Percentiles rank a stretch among this genome's conserved stretches.
These are phyloP conservation scores for Aphanomyces stellatus DNA, from an alignment of 352 stramenopile genomes.

Conservation along the genomic window DNA sequence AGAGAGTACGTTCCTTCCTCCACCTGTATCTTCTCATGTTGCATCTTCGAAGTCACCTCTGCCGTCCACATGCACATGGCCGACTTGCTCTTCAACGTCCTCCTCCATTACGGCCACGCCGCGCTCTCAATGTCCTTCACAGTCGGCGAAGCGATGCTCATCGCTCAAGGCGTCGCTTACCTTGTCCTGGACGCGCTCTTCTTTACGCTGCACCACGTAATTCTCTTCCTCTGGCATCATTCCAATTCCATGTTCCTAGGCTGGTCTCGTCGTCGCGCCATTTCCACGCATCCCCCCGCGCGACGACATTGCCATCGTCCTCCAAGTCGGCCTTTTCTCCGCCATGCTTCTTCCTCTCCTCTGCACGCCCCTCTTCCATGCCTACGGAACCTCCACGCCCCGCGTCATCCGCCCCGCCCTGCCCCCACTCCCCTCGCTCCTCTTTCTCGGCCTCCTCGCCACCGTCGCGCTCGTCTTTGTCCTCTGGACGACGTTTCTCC, in stretches of 20 bases:
- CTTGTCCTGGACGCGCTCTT: slow-evolving; percentile 43
- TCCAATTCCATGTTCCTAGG: too few species aligned
- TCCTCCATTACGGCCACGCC: slow-evolving; percentile 35
- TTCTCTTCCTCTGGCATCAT: neutral
- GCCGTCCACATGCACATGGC: slow-evolving; percentile 33
- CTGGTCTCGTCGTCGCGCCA: too few species aligned
- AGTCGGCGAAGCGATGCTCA: slow-evolving; percentile 54
- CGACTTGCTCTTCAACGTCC: slow-evolving; percentile 27
- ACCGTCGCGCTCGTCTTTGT: slow-evolving; percentile 28
- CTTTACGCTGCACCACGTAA: slow-evolving; percentile 34
- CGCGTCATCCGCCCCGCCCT: slow-evolving; percentile 30
- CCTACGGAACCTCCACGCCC: slow-evolving; percentile 37
- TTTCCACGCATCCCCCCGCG: slow-evolving; percentile 20
- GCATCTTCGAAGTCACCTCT: slow-evolving; percentile 21
- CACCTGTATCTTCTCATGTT: neutral
- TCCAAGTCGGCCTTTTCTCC: slow-evolving; percentile 49
- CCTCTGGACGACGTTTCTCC: slow-evolving; percentile 48
- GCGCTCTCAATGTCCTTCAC: slow-evolving; percentile 60
- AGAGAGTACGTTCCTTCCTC: slow-evolving; percentile 24
- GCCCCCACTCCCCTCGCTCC: slow-evolving; percentile 11
- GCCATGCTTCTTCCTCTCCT: slow-evolving; percentile 39
- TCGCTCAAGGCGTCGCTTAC: slow-evolving; percentile 49
- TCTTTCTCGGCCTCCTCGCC: slow-evolving; percentile 28
- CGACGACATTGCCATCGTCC: slow-evolving; percentile 36
- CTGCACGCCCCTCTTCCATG: slow-evolving; percentile 36